These are phyloP conservation scores for Esteya vermicola DNA, from an alignment of 2,329 filamentous ascomycete genomes.

Conservation along the genomic window DNA sequence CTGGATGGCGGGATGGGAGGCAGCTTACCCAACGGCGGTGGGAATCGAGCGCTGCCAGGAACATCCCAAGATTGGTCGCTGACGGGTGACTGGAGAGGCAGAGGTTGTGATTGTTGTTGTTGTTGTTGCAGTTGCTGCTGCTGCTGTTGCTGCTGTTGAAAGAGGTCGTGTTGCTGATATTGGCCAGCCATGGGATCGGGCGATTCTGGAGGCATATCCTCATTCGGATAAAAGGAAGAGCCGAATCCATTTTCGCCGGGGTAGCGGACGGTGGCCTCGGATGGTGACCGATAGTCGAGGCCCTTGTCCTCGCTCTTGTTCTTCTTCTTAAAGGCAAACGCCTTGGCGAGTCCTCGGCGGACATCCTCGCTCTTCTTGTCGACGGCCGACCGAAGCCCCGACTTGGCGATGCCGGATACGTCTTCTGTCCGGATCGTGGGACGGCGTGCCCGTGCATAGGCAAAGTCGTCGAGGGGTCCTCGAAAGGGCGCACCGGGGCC, in stretches of 20 bases:
- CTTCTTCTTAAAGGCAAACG: conserved; percentile 36
- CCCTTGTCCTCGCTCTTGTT: conserved; percentile 18
- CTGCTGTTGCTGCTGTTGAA: too few relatives aligned
- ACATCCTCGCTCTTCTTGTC: conserved; percentile 43
- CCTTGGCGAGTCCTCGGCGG: conserved; percentile 36
- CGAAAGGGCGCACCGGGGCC: too few relatives aligned
- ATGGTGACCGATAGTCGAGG: conserved; percentile 19
- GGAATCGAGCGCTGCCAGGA: conserved; percentile 13
- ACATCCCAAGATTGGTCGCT: conserved; percentile 13
- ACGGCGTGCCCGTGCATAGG: conserved; percentile 26
- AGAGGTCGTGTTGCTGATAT: conserved; percentile 4
- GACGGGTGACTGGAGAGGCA: neutral
- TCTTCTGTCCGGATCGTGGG: conserved; percentile 33
- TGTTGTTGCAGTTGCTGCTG: conserved; percentile 2
- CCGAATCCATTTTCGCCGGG: conserved; percentile 5
- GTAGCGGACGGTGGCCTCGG: conserved; percentile 22
- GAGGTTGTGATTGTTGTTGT: conserved; percentile 1
- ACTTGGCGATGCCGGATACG: conserved; percentile 39
- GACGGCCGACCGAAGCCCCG: conserved; percentile 33
- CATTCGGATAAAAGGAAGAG: conserved; percentile 7
- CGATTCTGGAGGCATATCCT: conserved; percentile 10
- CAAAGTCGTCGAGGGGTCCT: conserved; percentile 26
- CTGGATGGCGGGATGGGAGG: conserved; percentile 22
- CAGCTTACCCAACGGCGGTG: conserved; percentile 28
- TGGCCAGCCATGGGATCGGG: conserved; percentile 3